Percentiles rank a stretch among this genome's conserved stretches.
Evolutionary conservation across 2,329 filamentous ascomycete genomes (phyloP).

Genomic region (Phaeosphaeria sp.): DNA sequence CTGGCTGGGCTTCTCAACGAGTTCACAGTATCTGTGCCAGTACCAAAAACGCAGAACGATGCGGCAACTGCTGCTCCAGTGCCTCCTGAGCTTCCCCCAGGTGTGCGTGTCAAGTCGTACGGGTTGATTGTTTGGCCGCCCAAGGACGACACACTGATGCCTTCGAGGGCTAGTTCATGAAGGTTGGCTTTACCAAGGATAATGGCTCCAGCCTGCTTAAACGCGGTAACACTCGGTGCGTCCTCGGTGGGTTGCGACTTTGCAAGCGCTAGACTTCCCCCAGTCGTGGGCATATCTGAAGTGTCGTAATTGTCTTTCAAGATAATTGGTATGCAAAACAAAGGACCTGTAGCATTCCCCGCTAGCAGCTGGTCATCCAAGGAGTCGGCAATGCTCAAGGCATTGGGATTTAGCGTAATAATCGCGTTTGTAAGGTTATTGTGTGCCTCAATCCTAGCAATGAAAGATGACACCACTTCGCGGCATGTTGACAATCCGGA

Average conservation of each 20-base stretch:
- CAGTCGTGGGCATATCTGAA: constrained; percentile 63
- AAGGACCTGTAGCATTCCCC: constrained; percentile 57
- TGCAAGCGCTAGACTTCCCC: constrained; percentile 59
- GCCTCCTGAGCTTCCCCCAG: constrained; percentile 69
- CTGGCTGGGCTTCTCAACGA: constrained; percentile 65
- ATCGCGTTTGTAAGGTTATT: constrained; percentile 66
- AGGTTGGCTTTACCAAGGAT: constrained; percentile 65
- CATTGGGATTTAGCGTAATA: constrained; percentile 59
- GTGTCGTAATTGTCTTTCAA: constrained; percentile 71
- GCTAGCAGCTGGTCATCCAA: constrained; percentile 56
- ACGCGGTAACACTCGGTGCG: constrained; percentile 57
- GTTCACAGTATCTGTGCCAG: constrained; percentile 68
- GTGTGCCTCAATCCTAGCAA: constrained; percentile 63
- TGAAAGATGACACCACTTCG: constrained; percentile 61
- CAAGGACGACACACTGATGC: constrained; percentile 66
- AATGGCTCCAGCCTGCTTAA: constrained; percentile 60
- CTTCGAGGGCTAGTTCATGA: constrained; percentile 70
- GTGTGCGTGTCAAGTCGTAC: constrained; percentile 69
- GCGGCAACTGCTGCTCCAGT: constrained; percentile 66
- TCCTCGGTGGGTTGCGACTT: constrained; percentile 56
- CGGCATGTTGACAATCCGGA: constrained; percentile 61
- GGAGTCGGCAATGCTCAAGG: constrained; percentile 56
- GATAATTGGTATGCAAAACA: constrained; percentile 68
- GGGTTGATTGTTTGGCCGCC: constrained; percentile 71
- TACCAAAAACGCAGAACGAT: constrained; percentile 64